These are phyloP conservation scores for Colletotrichum neosansevieriae DNA, from an alignment of 2,329 filamentous ascomycete species.

Conservation along the genomic window DNA sequence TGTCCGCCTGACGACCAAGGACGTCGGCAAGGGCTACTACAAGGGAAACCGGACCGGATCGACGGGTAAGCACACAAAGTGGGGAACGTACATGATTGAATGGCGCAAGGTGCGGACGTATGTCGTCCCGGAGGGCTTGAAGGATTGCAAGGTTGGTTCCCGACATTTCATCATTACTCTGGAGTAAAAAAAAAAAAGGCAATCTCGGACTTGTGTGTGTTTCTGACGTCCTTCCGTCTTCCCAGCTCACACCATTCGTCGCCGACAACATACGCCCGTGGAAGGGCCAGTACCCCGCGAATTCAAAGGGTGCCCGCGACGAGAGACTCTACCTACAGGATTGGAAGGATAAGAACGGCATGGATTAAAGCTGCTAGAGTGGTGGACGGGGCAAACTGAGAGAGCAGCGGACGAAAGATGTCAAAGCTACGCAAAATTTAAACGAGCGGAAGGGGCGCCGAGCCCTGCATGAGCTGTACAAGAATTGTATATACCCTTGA, in stretches of 20 bases:
- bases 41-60: constrained; percentile 92
- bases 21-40: constrained; percentile 94
- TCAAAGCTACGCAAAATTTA: neutral
- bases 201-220: neutral
- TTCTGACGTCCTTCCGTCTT: neutral
- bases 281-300: constrained; percentile 66
- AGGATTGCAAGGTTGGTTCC: constrained; percentile 75
- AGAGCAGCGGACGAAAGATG: neutral
- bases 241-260: constrained; percentile 84
- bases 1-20: constrained; percentile 88
- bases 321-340: constrained; percentile 72
- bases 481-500: constrained; percentile 37
- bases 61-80: constrained; percentile 86
- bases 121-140: constrained; percentile 78
- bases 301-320: constrained; percentile 65
- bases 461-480: constrained; percentile 4
- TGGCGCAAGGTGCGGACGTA: constrained; percentile 92
- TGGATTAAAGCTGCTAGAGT: constrained; percentile 57
- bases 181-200: neutral
- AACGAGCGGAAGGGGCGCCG: neutral
- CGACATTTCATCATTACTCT: neutral
- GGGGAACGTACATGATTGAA: constrained; percentile 87
- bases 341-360: constrained; percentile 77
- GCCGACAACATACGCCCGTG: constrained; percentile 52
- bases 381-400: neutral